Base-by-base conservation (phyloP, 768 basidiomycete genomes). In the Russula emetica region DNA sequence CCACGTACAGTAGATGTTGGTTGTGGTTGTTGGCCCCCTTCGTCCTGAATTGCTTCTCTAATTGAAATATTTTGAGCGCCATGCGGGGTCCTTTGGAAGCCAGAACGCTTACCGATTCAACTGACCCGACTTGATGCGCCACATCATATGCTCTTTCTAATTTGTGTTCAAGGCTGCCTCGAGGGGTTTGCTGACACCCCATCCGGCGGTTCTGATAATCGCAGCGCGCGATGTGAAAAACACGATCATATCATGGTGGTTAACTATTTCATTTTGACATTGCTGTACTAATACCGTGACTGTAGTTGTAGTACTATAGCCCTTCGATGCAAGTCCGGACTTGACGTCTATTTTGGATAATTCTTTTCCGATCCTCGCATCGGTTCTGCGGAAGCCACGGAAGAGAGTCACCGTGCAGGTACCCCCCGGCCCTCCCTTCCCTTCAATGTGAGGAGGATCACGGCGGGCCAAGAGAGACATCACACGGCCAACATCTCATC, bases 321-420 rank as follows among this genome's bases (percentile, higher is more conserved):
- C 24, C 40, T 60, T 42, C 7, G 18, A 51, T 16, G 13, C 18
- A 28, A 52, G 38, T 24, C 38, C 16, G 34, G 44, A 53, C 45
- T 38, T 5, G 30, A 58, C 51, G 36, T 58, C 18, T 26, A 52
- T 45, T 47, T 30, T 54, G 56, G 42, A 52, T 53, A 58, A 58
- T 45, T n/a, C 18, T 16, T 38, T 63, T 58, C 62, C 58, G 62
- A 63, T 63, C 53, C 45, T 63, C 62, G 62, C 58, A 36, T 45
- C 42, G 30, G 44, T 58, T 24, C 56, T 32, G 42, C 51, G 42
- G 57, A 63, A 26, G 42, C 42, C 62, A 59, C 58, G 57, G 52
- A 47, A 32, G 42, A 34, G 55, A 7, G 49, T 62, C 50, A 62
- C 55, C 40, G 52, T 40, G 44, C 44, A 34, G 55, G 52, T 59